A percentile compares a stretch with the other conserved stretches of the same genome.
These are phyloP conservation scores for Entamoeba invadens DNA, from an alignment of 208 protist species.

Conservation along the genomic window DNA sequence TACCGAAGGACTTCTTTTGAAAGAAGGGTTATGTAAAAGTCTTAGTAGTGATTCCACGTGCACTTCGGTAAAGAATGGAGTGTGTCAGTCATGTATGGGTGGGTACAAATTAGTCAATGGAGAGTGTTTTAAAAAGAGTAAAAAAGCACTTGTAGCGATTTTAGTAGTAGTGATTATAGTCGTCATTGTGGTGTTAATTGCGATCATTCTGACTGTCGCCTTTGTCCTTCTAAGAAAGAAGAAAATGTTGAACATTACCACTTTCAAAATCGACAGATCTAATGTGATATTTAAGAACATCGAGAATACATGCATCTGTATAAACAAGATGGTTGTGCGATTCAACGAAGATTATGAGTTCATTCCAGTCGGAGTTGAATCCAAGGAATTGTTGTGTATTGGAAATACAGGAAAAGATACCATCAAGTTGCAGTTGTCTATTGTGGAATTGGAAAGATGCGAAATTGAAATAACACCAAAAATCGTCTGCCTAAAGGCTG, in stretches of 20 bases:
- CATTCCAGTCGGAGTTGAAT: not conserved
- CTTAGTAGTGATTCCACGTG: not conserved
- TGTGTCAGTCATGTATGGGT: not conserved
- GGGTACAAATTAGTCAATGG: too few species aligned
- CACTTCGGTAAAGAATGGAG: not conserved
- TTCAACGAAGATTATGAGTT: not conserved
- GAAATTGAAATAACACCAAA: not conserved
- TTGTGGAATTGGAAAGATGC: not conserved
- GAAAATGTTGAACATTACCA: not conserved
- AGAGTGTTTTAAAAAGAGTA: not conserved
- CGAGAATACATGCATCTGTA: not conserved
- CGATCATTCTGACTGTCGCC: too few species aligned
- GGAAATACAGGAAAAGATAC: not conserved
- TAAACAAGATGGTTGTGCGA: not conserved
- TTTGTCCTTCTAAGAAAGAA: too few species aligned
- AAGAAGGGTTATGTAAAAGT: not conserved
- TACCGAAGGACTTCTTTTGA: not conserved
- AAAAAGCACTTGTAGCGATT: not conserved
- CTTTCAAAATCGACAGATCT: not conserved
- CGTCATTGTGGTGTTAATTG: not conserved
- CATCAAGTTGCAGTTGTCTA: not conserved
- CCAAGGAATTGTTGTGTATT: not conserved
- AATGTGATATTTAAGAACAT: not conserved
- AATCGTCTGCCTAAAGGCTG: not conserved
- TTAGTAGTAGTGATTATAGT: not conserved